Percentiles rank a stretch among this genome's conserved stretches.
These are phyloP conservation scores for Cercospora nicotianae DNA, from an alignment of 2,329 filamentous ascomycete species.

Conservation along the genomic window DNA sequence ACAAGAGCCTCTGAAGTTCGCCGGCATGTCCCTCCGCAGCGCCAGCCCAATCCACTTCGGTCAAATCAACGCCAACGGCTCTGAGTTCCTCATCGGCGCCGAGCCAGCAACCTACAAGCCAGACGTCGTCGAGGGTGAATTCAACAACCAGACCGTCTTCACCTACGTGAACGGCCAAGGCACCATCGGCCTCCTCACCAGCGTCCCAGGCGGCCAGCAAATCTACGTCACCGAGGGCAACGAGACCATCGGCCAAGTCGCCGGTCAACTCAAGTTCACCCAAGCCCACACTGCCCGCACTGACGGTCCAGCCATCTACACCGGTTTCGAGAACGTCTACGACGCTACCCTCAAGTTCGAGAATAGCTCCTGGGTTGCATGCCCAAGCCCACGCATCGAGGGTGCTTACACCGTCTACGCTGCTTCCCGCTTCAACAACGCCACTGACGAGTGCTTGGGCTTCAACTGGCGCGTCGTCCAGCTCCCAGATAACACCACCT, in stretches of 20 bases:
- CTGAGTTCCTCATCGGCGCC: slow-evolving; percentile 33
- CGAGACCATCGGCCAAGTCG: slow-evolving; percentile 14
- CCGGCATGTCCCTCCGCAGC: slow-evolving; percentile 27
- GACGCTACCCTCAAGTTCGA: slow-evolving; percentile 20
- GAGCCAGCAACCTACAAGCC: slow-evolving; percentile 34
- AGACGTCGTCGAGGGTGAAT: slow-evolving; percentile 1
- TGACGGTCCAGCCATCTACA: slow-evolving; percentile 26
- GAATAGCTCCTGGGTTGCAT: slow-evolving; percentile 17
- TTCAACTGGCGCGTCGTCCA: slow-evolving; percentile 8
- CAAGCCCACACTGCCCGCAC: slow-evolving; percentile 31
- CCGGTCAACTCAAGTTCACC: slow-evolving; percentile 35
- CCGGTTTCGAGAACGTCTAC: slow-evolving; percentile 27
- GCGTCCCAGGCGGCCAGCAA: slow-evolving; percentile 36
- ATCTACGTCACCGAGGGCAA: slow-evolving; percentile 33
- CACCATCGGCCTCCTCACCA: slow-evolving; percentile 25
- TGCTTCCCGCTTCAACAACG: slow-evolving; percentile 5
- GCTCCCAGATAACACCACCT: neutral
- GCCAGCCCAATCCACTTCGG: slow-evolving; percentile 32
- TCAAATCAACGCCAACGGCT: slow-evolving; percentile 29
- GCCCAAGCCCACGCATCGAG: slow-evolving; percentile 1
- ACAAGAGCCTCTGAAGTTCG: slow-evolving; percentile 22
- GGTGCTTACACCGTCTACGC: slow-evolving; percentile 13
- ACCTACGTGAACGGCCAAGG: slow-evolving; percentile 25
- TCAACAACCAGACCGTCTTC: slow-evolving; percentile 29
- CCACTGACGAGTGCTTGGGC: slow-evolving; percentile 10